These are phyloP conservation scores for Fomitopsis betulina DNA, from an alignment of 1,284 basidiomycete species.

Conservation along the genomic window DNA sequence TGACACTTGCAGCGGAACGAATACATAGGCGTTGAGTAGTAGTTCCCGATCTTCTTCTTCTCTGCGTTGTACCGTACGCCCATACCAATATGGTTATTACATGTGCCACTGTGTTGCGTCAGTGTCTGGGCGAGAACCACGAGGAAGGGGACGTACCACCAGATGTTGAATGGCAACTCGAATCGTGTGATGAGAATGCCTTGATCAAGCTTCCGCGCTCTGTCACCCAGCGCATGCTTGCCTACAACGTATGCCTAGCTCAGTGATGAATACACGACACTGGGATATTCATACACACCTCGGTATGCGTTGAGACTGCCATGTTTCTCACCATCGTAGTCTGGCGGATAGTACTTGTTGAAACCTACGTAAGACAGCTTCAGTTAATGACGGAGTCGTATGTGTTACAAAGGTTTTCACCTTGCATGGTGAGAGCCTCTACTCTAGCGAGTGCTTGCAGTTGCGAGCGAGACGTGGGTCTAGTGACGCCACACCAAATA, in stretches of 20 bases:
- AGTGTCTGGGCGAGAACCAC: not conserved
- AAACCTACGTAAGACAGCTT: constrained; percentile 42
- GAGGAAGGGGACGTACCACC: constrained; percentile 66
- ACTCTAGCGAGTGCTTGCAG: too few relatives aligned
- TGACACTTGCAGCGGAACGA: constrained; percentile 97
- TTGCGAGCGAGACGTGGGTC: too few relatives aligned
- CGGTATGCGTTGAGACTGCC: constrained; percentile 79
- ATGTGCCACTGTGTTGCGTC: constrained; percentile 60
- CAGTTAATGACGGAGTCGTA: constrained; percentile 26
- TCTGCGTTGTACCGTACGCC: constrained; percentile 98
- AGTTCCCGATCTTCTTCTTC: constrained; percentile 95
- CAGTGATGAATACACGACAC: not conserved
- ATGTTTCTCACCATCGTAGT: constrained; percentile 80
- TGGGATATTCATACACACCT: constrained; percentile 40
- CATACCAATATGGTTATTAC: constrained; percentile 93
- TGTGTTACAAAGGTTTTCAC: constrained; percentile 2
- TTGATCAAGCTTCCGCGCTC: constrained; percentile 90
- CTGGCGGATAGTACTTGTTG: constrained; percentile 93
- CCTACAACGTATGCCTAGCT: constrained; percentile 39
- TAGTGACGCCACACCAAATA: not conserved
- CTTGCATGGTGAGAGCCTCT: not conserved
- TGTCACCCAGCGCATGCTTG: constrained; percentile 90
- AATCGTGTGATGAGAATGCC: constrained; percentile 93
- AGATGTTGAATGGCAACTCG: constrained; percentile 95
- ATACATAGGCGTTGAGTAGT: constrained; percentile 92